A percentile compares a stretch with the other conserved stretches of the same genome.
These are phyloP conservation scores for Saraca asoca DNA, from an alignment of 331 rosid genomes.

Conservation along the genomic window DNA sequence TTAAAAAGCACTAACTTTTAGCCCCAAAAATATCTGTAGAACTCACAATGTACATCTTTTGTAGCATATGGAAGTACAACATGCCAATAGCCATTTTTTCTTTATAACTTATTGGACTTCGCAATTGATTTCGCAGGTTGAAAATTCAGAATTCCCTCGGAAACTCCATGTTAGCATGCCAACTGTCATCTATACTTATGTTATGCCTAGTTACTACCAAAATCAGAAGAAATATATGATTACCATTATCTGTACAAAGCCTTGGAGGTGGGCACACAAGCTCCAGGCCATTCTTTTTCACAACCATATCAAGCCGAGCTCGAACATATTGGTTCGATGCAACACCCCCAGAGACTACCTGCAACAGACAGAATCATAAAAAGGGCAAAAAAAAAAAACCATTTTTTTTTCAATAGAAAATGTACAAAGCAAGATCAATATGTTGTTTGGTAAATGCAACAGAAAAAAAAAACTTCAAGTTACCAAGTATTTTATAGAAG, in stretches of 20 bases:
- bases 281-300: slow-evolving; percentile 59
- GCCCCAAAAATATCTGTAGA: too few relatives aligned
- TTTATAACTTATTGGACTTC: not conserved
- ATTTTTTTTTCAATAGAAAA: slow-evolving; percentile 15
- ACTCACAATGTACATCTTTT: too few relatives aligned
- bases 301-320: slow-evolving; percentile 74
- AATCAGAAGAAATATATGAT: slow-evolving; percentile 32
- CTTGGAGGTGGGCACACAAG: slow-evolving; percentile 94
- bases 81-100: too few relatives aligned
- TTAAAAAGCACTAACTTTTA: not conserved
- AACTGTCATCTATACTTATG: not conserved
- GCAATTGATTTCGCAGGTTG: not conserved
- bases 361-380: slow-evolving; percentile 34
- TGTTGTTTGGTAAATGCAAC: slow-evolving; percentile 3
- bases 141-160: not conserved
- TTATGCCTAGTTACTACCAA: slow-evolving; percentile 14
- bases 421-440: slow-evolving; percentile 21
- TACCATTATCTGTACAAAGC: slow-evolving; percentile 97
- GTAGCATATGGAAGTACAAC: too few relatives aligned
- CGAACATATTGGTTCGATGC: slow-evolving; percentile 91
- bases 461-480: slow-evolving; percentile 30
- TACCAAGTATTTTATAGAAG: slow-evolving; percentile 80
- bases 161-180: not conserved
- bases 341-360: slow-evolving; percentile 97
- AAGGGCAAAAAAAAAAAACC: slow-evolving; percentile 11